These are phyloP conservation scores for Hypholoma sublateritium DNA, from an alignment of 768 basidiomycete species.

Conservation along the genomic window DNA sequence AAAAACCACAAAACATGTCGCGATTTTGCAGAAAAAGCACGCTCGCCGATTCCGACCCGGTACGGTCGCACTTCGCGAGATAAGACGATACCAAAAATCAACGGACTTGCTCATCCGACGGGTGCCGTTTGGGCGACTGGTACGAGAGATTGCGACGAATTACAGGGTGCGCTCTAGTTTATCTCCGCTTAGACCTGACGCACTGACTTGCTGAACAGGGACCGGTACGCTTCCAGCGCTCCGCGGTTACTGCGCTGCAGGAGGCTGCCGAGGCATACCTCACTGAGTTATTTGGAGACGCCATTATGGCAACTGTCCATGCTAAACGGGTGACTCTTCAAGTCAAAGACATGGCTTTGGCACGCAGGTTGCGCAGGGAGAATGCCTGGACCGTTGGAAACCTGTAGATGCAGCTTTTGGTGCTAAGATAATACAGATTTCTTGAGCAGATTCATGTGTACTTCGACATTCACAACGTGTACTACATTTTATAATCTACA, in stretches of 20 bases:
- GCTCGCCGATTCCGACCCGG: slow-evolving; percentile 11
- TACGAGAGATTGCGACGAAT: slow-evolving; percentile 11
- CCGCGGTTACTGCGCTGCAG: slow-evolving; percentile 11
- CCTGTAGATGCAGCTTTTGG: no score
- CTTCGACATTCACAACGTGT: no score
- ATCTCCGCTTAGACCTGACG: not conserved
- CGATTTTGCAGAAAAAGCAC: not conserved
- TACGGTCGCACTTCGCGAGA: slow-evolving; percentile 16
- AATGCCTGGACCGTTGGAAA: not conserved
- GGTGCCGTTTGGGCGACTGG: slow-evolving; percentile 12
- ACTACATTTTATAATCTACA: no score
- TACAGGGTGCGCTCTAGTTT: slow-evolving; percentile 1
- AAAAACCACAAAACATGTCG: not conserved
- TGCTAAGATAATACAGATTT: no score
- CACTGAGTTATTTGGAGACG: slow-evolving; percentile 10
- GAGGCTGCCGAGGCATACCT: slow-evolving; percentile 16
- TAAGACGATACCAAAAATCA: slow-evolving; percentile 12
- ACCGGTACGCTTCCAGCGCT: slow-evolving; percentile 3
- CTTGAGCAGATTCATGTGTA: no score
- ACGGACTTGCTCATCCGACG: slow-evolving; percentile 14
- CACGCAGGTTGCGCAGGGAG: slow-evolving; percentile 8
- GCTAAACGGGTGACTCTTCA: slow-evolving; percentile 14
- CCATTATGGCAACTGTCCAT: slow-evolving; percentile 13
- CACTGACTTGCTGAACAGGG: not conserved
- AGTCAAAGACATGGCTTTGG: slow-evolving; percentile 8